Evolutionary conservation across 768 basidiomycete species (phyloP).

Genomic region (Collybiopsis confluens): DNA sequence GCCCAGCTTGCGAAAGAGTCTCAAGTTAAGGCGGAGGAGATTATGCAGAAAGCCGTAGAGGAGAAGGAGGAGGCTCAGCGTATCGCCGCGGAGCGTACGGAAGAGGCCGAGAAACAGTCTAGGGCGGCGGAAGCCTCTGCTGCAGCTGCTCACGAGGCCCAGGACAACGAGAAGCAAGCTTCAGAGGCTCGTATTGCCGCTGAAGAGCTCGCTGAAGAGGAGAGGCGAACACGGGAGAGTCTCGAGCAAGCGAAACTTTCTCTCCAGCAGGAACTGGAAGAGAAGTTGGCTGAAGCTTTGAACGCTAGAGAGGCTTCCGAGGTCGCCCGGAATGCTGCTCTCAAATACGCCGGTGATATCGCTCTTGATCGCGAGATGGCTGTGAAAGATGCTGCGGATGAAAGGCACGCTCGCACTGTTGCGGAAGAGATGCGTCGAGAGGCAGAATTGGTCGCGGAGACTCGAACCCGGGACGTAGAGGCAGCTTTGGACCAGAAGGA

Average conservation of each 20-base stretch:
- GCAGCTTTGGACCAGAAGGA: not conserved
- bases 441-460: not conserved
- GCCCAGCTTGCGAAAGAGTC: not conserved
- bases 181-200: not conserved
- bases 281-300: not conserved
- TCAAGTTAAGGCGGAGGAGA: not conserved
- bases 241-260: not conserved
- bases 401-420: not conserved
- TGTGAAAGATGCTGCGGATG: not conserved
- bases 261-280: not conserved
- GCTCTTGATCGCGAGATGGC: conserved; percentile 5
- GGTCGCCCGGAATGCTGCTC: not conserved
- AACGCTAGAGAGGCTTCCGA: not conserved
- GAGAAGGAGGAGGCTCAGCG: conserved; percentile 4
- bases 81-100: not conserved
- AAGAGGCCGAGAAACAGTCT: not conserved
- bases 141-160: not conserved
- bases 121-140: not conserved
- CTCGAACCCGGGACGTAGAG: not conserved
- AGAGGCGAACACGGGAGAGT: not conserved
- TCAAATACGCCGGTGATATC: conserved; percentile 9
- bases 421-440: not conserved
- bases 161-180: not conserved
- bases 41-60: not conserved
- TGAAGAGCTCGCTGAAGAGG: not conserved